These are phyloP conservation scores for Cystobasidium ongulense DNA, from an alignment of 768 basidiomycete genomes.

Conservation along the genomic window DNA sequence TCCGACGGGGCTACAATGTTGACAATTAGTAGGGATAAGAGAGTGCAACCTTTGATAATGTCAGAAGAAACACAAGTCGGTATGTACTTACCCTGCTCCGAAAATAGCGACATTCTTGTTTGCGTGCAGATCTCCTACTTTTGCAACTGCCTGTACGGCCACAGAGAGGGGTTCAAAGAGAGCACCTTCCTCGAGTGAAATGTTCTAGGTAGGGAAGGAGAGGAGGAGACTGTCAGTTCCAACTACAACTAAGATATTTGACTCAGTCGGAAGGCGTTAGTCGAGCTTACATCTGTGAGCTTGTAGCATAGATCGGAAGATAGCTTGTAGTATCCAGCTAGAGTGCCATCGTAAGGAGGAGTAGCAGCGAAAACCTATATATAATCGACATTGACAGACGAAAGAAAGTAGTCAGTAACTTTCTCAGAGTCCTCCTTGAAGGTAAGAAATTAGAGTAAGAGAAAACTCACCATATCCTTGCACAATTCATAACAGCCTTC, in stretches of 20 bases:
- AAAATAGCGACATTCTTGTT: slow-evolving; percentile 73
- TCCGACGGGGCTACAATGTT: slow-evolving; percentile 57
- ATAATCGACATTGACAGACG: not conserved
- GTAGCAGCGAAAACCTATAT: slow-evolving; percentile 56
- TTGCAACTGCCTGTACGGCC: slow-evolving; percentile 76
- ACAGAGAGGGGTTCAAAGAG: slow-evolving; percentile 95
- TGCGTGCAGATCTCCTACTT: slow-evolving; percentile 62
- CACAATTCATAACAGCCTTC: slow-evolving; percentile 77
- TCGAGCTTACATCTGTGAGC: slow-evolving; percentile 19
- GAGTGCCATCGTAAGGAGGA: slow-evolving; percentile 85
- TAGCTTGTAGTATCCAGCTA: slow-evolving; percentile 58
- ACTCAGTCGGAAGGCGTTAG: no score
- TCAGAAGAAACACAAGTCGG: not conserved
- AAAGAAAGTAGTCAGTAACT: not conserved
- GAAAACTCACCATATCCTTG: slow-evolving; percentile 67
- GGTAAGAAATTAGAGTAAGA: no score
- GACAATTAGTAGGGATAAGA: not conserved
- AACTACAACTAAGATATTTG: no score
- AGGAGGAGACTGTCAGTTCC: not conserved
- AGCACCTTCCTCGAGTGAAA: slow-evolving; percentile 86
- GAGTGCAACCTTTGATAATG: not conserved
- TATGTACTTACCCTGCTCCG: slow-evolving; percentile 51
- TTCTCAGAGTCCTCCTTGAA: no score
- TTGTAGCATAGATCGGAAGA: slow-evolving; percentile 61
- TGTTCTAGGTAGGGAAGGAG: slow-evolving; percentile 45